phyloP scores from a whole-genome alignment of 2,329 filamentous ascomycete species.

The Arthrobotrys pseudoclavata region DNA sequence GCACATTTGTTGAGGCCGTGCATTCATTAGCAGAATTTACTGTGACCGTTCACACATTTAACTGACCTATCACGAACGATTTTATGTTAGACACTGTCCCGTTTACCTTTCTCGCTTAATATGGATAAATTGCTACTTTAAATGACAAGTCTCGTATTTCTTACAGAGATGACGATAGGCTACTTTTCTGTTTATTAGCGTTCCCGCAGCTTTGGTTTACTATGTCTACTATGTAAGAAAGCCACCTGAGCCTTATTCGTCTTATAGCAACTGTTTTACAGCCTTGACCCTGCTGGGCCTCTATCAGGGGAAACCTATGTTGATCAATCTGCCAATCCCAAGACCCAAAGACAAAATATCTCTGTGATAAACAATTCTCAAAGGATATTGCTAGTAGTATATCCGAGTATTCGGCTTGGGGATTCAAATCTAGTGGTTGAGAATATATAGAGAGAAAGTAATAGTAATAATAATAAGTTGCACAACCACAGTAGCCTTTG shows the following conservation, averaged over 20 bases:
- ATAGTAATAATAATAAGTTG: neutral
- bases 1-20: neutral
- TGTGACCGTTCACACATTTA: neutral
- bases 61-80: slow-evolving; percentile 30
- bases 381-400: slow-evolving; percentile 10
- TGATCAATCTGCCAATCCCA: slow-evolving; percentile 15
- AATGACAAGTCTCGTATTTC: slow-evolving; percentile 55
- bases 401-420: slow-evolving; percentile 8
- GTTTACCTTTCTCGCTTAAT: slow-evolving; percentile 37
- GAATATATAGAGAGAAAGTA: neutral
- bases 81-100: slow-evolving; percentile 29
- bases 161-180: slow-evolving; percentile 13
- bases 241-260: slow-evolving; percentile 2
- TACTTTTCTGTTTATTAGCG: slow-evolving; percentile 9
- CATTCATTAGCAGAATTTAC: slow-evolving; percentile 13
- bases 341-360: neutral
- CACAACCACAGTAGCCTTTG: neutral
- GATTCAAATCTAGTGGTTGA: neutral
- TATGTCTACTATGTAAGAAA: neutral
- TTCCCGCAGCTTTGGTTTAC: slow-evolving; percentile 4
- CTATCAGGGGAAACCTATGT: slow-evolving; percentile 10
- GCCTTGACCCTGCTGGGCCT: neutral
- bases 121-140: slow-evolving; percentile 46
- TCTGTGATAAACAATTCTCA: neutral
- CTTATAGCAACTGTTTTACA: slow-evolving; percentile 20